Evolutionary conservation across 768 basidiomycete species (phyloP), one percentile per base, ranked within the genome.

Genomic region (Tulasnella sp.): DNA sequence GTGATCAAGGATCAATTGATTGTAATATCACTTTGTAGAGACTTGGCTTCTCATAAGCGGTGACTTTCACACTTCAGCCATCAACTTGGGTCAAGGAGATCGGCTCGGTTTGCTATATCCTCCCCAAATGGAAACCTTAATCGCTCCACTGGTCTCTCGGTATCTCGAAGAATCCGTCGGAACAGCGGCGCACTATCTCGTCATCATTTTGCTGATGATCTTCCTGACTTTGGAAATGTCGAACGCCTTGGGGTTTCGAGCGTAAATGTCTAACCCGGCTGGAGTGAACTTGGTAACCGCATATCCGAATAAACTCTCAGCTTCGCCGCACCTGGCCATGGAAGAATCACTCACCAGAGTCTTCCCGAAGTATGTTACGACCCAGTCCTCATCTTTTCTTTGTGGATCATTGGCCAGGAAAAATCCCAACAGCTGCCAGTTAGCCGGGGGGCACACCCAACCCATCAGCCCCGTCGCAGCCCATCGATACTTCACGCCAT

Each of bases 351-450:
- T 34, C 55, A 56, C 55, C 45, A 56, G n/a, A 45, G 55, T 45
- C 30, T 56, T 56, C 27, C 42, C 55, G 45, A 56, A 56, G 43
- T 56, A 56, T 17, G 30, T 56, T 13, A 56, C 42, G 3, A 56
- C 55, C 55, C 55, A 56, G 45, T 56, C 55, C 30, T 56, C 55
- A 27, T 56, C 55, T 10, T 23, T 30, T 17, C 55, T 29, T 43
- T 38, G 26, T 15, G 45, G 42, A 43, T 56, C 43, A 13, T 56
- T 26, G 13, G 43, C 55, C 17, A 56, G 30, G 26, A 56, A 44
- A 27, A 43, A 56, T 45, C 55, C 55, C n/a, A 56, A 21, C 34
- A 56, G 23, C 55, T 56, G 55, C 55, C 55, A 56, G 13, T 56
- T 44, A 26, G 55, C 41, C 13, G 41, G 34, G 5, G 34, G 34